These are phyloP conservation scores for Taphrina betulina DNA, from an alignment of 1,139 yeast genomes.

Conservation along the genomic window DNA sequence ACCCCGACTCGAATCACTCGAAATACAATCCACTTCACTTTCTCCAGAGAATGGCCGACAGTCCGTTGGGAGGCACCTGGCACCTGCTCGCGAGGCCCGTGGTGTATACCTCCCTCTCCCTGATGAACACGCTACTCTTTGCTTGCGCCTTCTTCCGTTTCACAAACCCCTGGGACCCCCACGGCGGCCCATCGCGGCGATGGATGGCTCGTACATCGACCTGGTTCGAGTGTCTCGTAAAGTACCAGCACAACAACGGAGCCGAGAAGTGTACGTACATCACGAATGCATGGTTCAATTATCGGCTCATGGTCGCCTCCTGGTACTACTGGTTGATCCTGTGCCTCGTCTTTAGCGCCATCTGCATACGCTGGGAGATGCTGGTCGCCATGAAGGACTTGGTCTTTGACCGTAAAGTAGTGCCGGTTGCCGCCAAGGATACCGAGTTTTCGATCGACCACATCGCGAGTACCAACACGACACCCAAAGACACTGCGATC, in stretches of 20 bases:
- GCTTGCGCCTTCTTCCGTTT: background rate
- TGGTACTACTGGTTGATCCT: background rate
- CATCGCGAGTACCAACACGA: background rate
- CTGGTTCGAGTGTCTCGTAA: conserved; percentile 2
- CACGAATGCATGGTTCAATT: background rate
- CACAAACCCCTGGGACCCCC: background rate
- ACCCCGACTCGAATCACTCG: background rate
- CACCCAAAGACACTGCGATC: background rate
- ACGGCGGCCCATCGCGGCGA: background rate
- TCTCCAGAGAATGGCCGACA: background rate
- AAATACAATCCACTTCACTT: background rate
- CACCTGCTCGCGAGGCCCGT: conserved; percentile 4
- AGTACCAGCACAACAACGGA: background rate
- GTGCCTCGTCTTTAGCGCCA: background rate
- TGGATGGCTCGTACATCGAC: background rate
- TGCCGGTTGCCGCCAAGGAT: too few relatives aligned
- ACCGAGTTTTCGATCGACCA: too few relatives aligned
- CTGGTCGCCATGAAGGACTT: background rate
- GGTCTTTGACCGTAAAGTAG: too few relatives aligned
- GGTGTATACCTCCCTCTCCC: background rate
- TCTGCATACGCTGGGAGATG: conserved; percentile 1
- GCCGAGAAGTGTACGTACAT: background rate
- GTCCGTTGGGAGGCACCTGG: conserved; percentile 4
- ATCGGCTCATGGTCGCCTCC: background rate
- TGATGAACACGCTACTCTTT: background rate